Base-by-base conservation (phyloP, 2,329 filamentous ascomycete species). In the Aspergillus alliaceus region DNA sequence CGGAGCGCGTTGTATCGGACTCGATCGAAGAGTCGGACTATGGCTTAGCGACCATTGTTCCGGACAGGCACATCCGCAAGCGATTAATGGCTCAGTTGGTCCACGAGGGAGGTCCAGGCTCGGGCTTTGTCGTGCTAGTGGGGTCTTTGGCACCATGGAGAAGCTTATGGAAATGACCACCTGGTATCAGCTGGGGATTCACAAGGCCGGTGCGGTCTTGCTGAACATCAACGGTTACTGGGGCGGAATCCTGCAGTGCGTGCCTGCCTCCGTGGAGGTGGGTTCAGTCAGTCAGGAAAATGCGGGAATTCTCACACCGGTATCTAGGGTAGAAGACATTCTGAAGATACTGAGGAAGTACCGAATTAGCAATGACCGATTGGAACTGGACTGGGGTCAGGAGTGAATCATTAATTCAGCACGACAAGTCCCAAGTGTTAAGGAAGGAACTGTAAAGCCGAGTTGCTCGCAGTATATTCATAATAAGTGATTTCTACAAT, bases 131-230 rank as follows among this genome's bases (percentile, higher is more conserved):
- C 39, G 92, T 92, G 27, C 79, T 99, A 58, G 86, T 54, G 93
- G 93, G 42, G 95, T 95, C 0, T 99, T 93, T 75, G 95, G 95
- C 20, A 99, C 95, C 2, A 84, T 98, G 72, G 95, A 99, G 79
- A 95, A 99, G 80, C 82, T 98, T 58, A 93, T 97, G 82, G 95
- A 99, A 82, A 83, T 99, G 71, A 92, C 96, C 29, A 80, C 78
- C 3, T 99, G 95, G 93, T 98, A 97, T 75, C 95, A 98, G 79
- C 78, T 99, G 50, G 93, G 95, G 1, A 98, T 99, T 64, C 95
- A 98, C 76, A 82, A 82, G 66, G 81, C 84, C 50, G 90, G 89
- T 3, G 87, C 98, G 46, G 87, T 93, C 53, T 79, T 97, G 49
- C 85, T 90, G 65, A 98, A 98, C 73, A 83, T 97, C 25, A 87